These are phyloP conservation scores for Domatiomyces catenatus DNA, from an alignment of 2,329 filamentous ascomycete species.

Conservation along the genomic window DNA sequence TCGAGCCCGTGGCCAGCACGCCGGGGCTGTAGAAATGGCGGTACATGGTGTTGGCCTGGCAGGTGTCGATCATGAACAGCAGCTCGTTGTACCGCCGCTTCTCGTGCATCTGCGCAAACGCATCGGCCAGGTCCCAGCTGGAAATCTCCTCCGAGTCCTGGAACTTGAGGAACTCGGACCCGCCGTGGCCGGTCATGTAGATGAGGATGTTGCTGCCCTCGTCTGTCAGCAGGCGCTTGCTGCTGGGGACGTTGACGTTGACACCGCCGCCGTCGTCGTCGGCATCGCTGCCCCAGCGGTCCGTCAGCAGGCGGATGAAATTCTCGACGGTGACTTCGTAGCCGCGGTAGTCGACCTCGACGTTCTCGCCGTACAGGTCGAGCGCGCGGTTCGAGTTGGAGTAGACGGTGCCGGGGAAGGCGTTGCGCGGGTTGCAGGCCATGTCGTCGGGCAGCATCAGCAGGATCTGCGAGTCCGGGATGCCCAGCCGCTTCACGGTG, in stretches of 20 bases:
- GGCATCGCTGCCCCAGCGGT: conserved; percentile 56
- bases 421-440: conserved; percentile 97
- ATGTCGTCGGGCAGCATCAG: conserved; percentile 99
- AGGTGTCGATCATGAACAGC: conserved; percentile 99
- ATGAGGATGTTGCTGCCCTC: conserved; percentile 93
- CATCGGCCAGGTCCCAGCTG: conserved; percentile 87
- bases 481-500: conserved; percentile 92
- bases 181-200: conserved; percentile 98
- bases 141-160: conserved; percentile 97
- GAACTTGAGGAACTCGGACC: conserved; percentile 96
- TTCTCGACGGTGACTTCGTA: conserved; percentile 99
- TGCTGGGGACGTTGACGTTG: conserved; percentile 78
- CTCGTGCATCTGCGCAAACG: conserved; percentile 99
- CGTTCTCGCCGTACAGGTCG: conserved; percentile 94
- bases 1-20: conserved; percentile 94
- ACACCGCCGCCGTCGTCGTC: too few relatives aligned
- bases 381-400: conserved; percentile 93
- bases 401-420: conserved; percentile 94
- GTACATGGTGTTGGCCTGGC: conserved; percentile 99
- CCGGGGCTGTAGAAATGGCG: conserved; percentile 95
- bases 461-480: conserved; percentile 97
- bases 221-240: conserved; percentile 85
- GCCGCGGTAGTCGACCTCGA: conserved; percentile 94
- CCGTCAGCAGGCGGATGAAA: conserved; percentile 88
- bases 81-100: conserved; percentile 98